These are phyloP conservation scores for Flaveria brownii DNA, from an alignment of 129 eudicot genomes.

Conservation along the genomic window DNA sequence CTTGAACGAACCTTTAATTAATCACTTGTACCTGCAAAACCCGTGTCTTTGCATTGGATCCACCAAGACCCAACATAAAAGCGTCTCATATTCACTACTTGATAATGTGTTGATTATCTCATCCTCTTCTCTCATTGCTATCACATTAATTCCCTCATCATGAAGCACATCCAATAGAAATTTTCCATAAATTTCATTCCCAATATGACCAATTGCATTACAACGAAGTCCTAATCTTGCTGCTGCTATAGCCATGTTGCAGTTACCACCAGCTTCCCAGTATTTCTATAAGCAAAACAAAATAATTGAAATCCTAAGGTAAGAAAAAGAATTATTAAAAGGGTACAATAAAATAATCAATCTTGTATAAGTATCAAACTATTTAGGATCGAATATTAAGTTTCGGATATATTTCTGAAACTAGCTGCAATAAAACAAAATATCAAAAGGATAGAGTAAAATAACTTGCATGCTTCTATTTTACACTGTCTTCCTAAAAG, in stretches of 20 bases:
- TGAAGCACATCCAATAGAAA: conserved; percentile 79
- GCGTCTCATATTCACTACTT: conserved; percentile 61
- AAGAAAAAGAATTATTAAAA: not conserved
- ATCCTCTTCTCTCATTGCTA: conserved; percentile 60
- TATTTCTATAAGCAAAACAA: conserved; percentile 50
- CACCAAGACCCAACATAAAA: conserved; percentile 94
- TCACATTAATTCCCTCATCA: conserved; percentile 69
- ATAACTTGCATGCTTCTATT: not conserved
- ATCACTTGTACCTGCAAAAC: conserved; percentile 81
- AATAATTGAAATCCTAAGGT: not conserved
- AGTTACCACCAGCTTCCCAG: conserved; percentile 99
- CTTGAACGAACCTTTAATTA: conserved; percentile 40
- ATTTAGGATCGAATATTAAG: not conserved
- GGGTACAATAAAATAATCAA: not conserved
- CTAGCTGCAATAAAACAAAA: conserved; percentile 1
- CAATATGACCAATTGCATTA: conserved; percentile 76
- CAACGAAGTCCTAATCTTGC: conserved; percentile 88
- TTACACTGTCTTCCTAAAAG: not conserved
- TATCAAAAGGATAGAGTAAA: not conserved
- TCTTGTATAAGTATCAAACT: not conserved
- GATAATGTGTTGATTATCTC: conserved; percentile 31
- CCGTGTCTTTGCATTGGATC: conserved; percentile 94
- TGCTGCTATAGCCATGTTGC: conserved; percentile 98
- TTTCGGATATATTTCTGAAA: not conserved
- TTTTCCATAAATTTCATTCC: conserved; percentile 78